These are phyloP conservation scores for Nakataea oryzae DNA, from an alignment of 2,329 filamentous ascomycete genomes.

Conservation along the genomic window DNA sequence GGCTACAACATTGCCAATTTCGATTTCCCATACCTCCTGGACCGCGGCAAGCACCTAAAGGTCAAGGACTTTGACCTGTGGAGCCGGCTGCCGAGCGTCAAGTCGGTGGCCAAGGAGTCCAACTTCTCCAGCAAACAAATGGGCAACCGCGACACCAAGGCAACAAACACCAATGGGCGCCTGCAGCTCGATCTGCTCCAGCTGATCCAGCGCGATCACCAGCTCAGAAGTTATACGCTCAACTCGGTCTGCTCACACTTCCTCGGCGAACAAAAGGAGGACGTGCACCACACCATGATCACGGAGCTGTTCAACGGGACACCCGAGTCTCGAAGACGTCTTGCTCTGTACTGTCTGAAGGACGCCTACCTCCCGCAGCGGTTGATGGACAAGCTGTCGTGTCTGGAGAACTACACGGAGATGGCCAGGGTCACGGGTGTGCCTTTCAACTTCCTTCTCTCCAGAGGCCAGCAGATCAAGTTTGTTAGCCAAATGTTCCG, in stretches of 20 bases:
- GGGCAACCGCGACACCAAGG: conserved; percentile 88
- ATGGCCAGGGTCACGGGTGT: conserved; percentile 99
- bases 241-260: conserved; percentile 96
- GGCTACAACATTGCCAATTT: conserved; percentile 99
- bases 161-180: conserved; percentile 88
- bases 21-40: conserved; percentile 91
- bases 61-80: conserved; percentile 74
- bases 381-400: conserved; percentile 94
- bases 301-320: conserved; percentile 97
- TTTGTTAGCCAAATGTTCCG: conserved; percentile 96
- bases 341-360: conserved; percentile 94
- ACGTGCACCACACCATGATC: conserved; percentile 98
- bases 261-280: conserved; percentile 93
- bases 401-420: conserved; percentile 97
- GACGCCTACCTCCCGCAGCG: conserved; percentile 93
- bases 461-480: conserved; percentile 91
- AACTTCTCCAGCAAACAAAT: conserved; percentile 98
- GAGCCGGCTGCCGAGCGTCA: conserved; percentile 64
- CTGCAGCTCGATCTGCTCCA: conserved; percentile 92
- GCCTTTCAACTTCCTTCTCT: conserved; percentile 87
- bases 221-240: conserved; percentile 90
- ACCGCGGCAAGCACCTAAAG: conserved; percentile 78
- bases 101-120: conserved; percentile 63
- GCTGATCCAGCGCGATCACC: conserved; percentile 86
- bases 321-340: conserved; percentile 76